A percentile compares a stretch with the other conserved stretches of the same genome.
Conservation (phyloP, 2,329 filamentous ascomycete genomes). For the Huntiella savannae region DNA sequence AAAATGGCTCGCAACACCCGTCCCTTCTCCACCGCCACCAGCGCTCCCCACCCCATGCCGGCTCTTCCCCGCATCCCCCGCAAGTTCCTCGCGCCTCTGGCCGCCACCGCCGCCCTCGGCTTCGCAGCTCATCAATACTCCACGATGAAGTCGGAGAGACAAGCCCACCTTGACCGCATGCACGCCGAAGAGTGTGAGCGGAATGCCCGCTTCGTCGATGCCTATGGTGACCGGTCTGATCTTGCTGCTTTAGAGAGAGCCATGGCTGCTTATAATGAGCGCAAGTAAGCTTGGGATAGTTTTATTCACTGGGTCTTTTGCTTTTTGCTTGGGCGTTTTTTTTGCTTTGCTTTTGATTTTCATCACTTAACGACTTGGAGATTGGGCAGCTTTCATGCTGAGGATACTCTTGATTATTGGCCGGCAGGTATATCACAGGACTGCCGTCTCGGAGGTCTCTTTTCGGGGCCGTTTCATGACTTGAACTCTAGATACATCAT, state of each 20-base stretch:
- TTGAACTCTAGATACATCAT: too few relatives aligned
- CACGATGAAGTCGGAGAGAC: constrained; percentile 9
- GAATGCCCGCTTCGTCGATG: constrained; percentile 27
- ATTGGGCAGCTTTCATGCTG: too few relatives aligned
- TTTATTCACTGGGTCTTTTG: not conserved
- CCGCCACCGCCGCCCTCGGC: constrained; percentile 17
- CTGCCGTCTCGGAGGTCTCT: not conserved
- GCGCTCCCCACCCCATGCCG: constrained; percentile 16
- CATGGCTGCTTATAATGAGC: constrained; percentile 25
- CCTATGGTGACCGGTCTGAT: constrained; percentile 31
- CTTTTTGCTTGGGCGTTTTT: not conserved
- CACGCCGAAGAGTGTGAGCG: constrained; percentile 20
- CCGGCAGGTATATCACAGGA: too few relatives aligned
- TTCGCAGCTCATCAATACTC: constrained; percentile 8
- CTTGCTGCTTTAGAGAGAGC: constrained; percentile 30
- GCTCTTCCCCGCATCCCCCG: constrained; percentile 13
- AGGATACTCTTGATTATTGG: too few relatives aligned
- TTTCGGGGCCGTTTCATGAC: too few relatives aligned
- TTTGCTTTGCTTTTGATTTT: not conserved
- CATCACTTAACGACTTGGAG: not conserved
- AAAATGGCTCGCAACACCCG: constrained; percentile 10
- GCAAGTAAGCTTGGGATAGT: constrained; percentile 4
- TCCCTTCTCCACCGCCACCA: constrained; percentile 16
- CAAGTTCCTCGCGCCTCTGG: constrained; percentile 16
- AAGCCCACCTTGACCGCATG: constrained; percentile 18